Base-by-base conservation (phyloP, 2,329 filamentous ascomycete species). In the Knufia fluminis region DNA sequence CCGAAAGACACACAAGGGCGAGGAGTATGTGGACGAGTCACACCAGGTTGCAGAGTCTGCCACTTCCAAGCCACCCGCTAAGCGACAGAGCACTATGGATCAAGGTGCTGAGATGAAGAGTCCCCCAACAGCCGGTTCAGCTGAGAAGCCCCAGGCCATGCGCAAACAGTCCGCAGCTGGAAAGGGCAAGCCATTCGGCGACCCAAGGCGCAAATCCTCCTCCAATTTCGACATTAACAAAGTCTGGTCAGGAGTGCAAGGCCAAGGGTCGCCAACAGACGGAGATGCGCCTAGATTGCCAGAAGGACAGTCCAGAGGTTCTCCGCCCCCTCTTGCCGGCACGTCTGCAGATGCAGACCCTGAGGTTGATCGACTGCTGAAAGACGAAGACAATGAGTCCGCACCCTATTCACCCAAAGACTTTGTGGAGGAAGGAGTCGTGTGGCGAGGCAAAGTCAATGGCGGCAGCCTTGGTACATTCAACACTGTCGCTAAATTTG, bases 1-100 rank as follows among this genome's bases (percentile, higher is more conserved):
- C 50, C 79, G 89, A 60, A 82, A 86, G 58, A 96, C 91, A 1
- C 91, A 97, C 71, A 97, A 97, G 66, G 92, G 92, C 10, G 90
- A 96, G 51, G 92, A 97, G 63, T 67, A 95, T 14, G 77, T 97
- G 14, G 89, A 91, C 54, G 81, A 85, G 40, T 87, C 94, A 28
- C 74, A 68, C 44, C 67, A 74, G 53, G 68, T 68, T 28, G 26
- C 26, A 6, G 26, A 28, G 26, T 70, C 71, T 4, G 66, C 72
- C 28, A 72, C 72, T 50, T 70, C 68, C n/a, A 65, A 68, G 12
- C 66, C 67, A 20, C 70, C 71, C 12, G 62, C 70, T 20, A 68
- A 68, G 50, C 67, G 62, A 50, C 46, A 47, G 7, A 55, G 49
- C 31, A 43, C 47, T 19, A 24, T 44, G n/a, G 55, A 55, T 17